Base-by-base conservation (phyloP, 1,284 basidiomycete species). In the Irpex sp. region DNA sequence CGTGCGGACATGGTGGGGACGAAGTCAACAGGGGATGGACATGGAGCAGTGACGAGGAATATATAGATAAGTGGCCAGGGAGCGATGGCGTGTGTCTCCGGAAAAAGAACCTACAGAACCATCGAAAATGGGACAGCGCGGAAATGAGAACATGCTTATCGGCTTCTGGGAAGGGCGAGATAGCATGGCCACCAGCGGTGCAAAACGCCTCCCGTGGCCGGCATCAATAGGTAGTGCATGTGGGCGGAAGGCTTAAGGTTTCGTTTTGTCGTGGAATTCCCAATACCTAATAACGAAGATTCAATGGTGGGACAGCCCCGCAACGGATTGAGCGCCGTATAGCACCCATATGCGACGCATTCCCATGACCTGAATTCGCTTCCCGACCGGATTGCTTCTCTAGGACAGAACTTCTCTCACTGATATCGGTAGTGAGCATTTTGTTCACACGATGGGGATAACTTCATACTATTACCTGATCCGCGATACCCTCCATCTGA, bases 1-100 rank as follows among this genome's bases (percentile, higher is more conserved):
- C 31, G 13, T 15, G 63, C 54, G 50, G 63, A 64, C 63, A 64
- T 64, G 63, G 57, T 15, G 63, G 49, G 50, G 63, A 64, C 63
- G 61, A 61, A 60, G 57, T 43, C 54, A 49, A 56, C 63, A 36
- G 5, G 26, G 15, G 26, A 8, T 54, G 61, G 19, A 36, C 55
- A 17, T 35, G 35, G 35, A 19, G 19, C 49, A 3, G 8, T 8
- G 11, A 50, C 19, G 49, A 43, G 39, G 49, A 50, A 50, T 50
- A 50, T 50, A 50, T 50, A 43, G 39, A 43, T 43, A 43, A 43
- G 39, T 43, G 39, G 39, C 39, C 39, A 43, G 39, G 39, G 39
- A 43, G 39, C 39, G 8, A 43, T 43, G 39, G 26, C 15, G 39
- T 43, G 39, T 43, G 39, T 3, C 11, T 43, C 39, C 5, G 39